Evolutionary conservation across 495 filamentous ascomycete species (phyloP).

Genomic region (Xylaria bambusicola): DNA sequence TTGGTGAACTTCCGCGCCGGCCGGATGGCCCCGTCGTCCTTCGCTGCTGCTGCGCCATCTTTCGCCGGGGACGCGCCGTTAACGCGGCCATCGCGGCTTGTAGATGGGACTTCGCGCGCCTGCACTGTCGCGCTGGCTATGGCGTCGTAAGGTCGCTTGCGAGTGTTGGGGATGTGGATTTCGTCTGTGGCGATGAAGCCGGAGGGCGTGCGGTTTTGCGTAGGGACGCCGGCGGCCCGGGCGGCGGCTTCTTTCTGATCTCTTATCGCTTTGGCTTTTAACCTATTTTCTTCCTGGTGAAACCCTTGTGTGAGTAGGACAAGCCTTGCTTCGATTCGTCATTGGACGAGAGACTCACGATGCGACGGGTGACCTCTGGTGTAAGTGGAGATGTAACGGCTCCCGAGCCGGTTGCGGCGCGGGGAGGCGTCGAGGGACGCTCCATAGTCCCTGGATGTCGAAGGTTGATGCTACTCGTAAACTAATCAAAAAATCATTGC

Average conservation of each 20-base stretch:
- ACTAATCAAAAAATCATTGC: not conserved
- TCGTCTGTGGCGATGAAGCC: constrained; percentile 41
- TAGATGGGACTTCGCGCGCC: constrained; percentile 55
- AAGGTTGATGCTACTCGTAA: constrained; percentile 9
- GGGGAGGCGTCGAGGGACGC: constrained; percentile 65
- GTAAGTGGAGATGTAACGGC: constrained; percentile 59
- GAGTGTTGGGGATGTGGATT: constrained; percentile 39
- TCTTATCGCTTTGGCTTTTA: constrained; percentile 87
- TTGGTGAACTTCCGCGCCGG: constrained; percentile 81
- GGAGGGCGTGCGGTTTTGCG: constrained; percentile 32
- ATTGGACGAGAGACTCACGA: constrained; percentile 51
- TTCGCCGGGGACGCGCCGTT: constrained; percentile 30
- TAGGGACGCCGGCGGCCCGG: constrained; percentile 32
- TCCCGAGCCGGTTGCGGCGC: constrained; percentile 28
- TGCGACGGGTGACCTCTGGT: constrained; percentile 70
- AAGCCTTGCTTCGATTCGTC: not conserved
- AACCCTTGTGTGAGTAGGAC: not conserved
- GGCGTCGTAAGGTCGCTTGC: constrained; percentile 58
- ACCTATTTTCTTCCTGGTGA: constrained; percentile 79
- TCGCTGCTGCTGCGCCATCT: constrained; percentile 24
- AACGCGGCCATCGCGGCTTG: constrained; percentile 65
- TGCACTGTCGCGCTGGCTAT: constrained; percentile 50
- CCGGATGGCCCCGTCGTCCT: constrained; percentile 57
- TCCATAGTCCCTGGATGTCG: constrained; percentile 18
- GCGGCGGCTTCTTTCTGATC: constrained; percentile 65